Evolutionary conservation across 345 rosid genomes (phyloP).

Genomic region (Ceriops decandra): DNA sequence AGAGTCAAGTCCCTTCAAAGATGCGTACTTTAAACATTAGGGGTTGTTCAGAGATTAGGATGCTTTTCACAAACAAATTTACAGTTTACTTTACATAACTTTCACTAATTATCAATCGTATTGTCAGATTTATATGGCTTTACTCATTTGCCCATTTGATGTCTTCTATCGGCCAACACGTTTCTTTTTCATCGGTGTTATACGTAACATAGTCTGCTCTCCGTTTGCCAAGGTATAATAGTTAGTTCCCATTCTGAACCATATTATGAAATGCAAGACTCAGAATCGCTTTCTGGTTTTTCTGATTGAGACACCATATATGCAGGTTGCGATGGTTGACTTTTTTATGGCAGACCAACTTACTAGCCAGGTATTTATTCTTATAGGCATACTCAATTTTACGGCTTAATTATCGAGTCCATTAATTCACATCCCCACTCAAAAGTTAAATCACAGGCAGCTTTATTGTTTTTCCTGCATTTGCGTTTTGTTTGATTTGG

Average conservation of each 20-base stretch:
- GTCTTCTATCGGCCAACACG: conserved; percentile 79
- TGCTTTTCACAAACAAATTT: neutral
- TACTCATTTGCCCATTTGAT: conserved; percentile 74
- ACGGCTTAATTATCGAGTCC: neutral
- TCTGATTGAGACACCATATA: neutral
- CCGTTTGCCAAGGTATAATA: conserved; percentile 73
- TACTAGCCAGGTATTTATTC: conserved; percentile 74
- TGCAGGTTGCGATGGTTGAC: conserved; percentile 86
- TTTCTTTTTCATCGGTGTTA: conserved; percentile 66
- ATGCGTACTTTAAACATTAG: neutral
- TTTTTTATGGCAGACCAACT: conserved; percentile 99
- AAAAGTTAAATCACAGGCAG: neutral
- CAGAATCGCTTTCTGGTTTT: neutral
- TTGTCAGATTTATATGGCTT: conserved; percentile 52
- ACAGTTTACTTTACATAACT: neutral
- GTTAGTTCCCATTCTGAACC: neutral
- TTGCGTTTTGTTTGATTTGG: neutral
- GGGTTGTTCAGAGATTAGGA: too few relatives aligned
- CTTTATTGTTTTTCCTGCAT: neutral
- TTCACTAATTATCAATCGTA: neutral
- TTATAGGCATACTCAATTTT: neutral
- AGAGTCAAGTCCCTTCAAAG: neutral
- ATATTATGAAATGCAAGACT: neutral
- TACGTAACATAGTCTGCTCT: conserved; percentile 78
- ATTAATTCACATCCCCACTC: neutral